Percentiles rank a stretch among this genome's conserved stretches.
Conservation (phyloP, 345 rosid genomes). For the Syzygium oleosum region DNA sequence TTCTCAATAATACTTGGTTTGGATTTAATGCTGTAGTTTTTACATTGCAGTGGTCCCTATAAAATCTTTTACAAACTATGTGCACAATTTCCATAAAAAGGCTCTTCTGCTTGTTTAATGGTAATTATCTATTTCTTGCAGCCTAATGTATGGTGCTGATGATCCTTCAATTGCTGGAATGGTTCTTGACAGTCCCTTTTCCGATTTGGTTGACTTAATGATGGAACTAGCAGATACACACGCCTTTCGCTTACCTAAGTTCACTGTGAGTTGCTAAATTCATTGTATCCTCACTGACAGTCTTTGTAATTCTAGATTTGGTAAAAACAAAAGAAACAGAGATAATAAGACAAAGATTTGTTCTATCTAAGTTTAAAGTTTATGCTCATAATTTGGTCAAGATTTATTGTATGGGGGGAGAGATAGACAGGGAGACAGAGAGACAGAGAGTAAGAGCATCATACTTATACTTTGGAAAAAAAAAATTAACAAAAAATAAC, state of each 20-base stretch:
- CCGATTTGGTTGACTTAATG: slow-evolving; percentile 45
- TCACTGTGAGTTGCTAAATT: slow-evolving; percentile 21
- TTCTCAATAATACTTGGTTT: background rate
- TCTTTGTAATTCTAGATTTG: background rate
- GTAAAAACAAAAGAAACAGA: background rate
- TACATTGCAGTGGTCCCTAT: background rate
- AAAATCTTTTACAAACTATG: background rate
- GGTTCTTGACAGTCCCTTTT: slow-evolving; percentile 47
- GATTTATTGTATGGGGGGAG: background rate
- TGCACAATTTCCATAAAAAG: background rate
- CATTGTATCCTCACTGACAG: background rate
- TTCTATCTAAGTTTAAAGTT: background rate
- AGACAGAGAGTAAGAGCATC: background rate
- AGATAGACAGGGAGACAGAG: background rate
- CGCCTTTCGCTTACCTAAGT: slow-evolving; percentile 37
- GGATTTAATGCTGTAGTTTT: background rate
- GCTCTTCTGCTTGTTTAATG: slow-evolving; percentile 34
- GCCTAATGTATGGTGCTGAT: slow-evolving; percentile 43
- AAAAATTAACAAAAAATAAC: background rate
- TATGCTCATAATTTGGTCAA: background rate
- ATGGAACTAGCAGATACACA: slow-evolving; percentile 43
- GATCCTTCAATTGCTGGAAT: slow-evolving; percentile 52
- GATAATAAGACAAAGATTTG: background rate
- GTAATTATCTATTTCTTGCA: slow-evolving; percentile 22
- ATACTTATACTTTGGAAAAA: background rate